Conservation (phyloP, 1,284 basidiomycete genomes). For the Flammula alnicola region DNA sequence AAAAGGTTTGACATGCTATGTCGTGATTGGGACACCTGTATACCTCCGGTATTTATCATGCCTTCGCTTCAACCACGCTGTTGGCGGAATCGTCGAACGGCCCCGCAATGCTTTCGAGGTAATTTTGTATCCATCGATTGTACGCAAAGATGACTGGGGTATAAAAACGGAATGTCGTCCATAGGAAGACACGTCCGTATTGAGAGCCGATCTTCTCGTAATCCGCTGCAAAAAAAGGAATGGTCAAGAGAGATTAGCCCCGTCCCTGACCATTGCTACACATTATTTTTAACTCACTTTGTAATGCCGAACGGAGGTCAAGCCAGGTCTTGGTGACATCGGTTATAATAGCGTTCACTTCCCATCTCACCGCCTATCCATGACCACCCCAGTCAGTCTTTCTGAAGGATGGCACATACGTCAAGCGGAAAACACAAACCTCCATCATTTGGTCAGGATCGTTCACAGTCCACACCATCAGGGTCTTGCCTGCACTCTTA, state of each 20-base stretch:
- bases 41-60: too few species aligned
- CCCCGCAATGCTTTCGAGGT: constrained; percentile 57
- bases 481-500: constrained; percentile 78
- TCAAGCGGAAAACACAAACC: too few species aligned
- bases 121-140: constrained; percentile 31
- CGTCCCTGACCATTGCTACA: too few species aligned
- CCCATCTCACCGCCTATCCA: constrained; percentile 85
- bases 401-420: background rate
- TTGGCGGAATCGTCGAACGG: constrained; percentile 40
- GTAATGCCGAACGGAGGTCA: constrained; percentile 68
- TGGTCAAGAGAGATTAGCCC: background rate
- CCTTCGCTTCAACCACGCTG: constrained; percentile 24
- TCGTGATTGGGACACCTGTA: too few species aligned
- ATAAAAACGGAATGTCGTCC: constrained; percentile 72
- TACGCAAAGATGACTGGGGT: constrained; percentile 46
- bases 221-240: constrained; percentile 50
- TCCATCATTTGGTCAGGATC: constrained; percentile 93
- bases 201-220: constrained; percentile 65
- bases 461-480: constrained; percentile 99
- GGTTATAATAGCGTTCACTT: constrained; percentile 87
- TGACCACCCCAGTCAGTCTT: constrained; percentile 1
- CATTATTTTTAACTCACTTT: constrained; percentile 47
- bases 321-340: constrained; percentile 85
- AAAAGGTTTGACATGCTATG: constrained; percentile 1
- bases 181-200: constrained; percentile 74